Percentiles rank a stretch among this genome's conserved stretches.
Conservation (phyloP, 2,329 filamentous ascomycete genomes). For the Fusarium transvaalense region DNA sequence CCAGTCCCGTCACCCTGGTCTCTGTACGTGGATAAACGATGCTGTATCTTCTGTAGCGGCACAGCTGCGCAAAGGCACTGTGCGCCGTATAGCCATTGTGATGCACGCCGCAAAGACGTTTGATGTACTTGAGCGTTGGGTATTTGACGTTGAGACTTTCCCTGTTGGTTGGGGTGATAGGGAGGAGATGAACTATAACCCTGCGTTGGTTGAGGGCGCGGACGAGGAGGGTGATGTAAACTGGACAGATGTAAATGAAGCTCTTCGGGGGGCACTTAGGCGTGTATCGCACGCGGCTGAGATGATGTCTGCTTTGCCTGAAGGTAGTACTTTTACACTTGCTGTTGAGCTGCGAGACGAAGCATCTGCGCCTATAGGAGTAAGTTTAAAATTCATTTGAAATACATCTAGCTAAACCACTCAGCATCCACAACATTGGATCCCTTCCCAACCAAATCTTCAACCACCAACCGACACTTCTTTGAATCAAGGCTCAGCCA, state of each 20-base stretch:
- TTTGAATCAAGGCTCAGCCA: slow-evolving; percentile 45
- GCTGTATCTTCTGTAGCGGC: slow-evolving; percentile 78
- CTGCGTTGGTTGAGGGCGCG: slow-evolving; percentile 41
- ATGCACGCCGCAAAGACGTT: slow-evolving; percentile 57
- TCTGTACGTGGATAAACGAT: slow-evolving; percentile 88
- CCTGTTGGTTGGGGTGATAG: slow-evolving; percentile 54
- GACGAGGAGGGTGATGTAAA: slow-evolving; percentile 54
- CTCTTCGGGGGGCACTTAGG: slow-evolving; percentile 75
- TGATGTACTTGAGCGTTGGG: slow-evolving; percentile 70
- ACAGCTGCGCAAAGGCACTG: slow-evolving; percentile 73
- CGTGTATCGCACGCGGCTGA: slow-evolving; percentile 72
- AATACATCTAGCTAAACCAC: background rate
- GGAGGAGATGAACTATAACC: slow-evolving; percentile 41
- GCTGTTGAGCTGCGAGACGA: slow-evolving; percentile 78
- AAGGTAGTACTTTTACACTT: slow-evolving; percentile 79
- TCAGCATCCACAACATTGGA: slow-evolving; percentile 72
- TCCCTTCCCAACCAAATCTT: slow-evolving; percentile 65
- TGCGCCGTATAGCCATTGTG: slow-evolving; percentile 62
- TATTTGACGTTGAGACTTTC: slow-evolving; percentile 68
- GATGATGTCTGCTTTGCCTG: slow-evolving; percentile 68
- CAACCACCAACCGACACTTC: slow-evolving; percentile 54
- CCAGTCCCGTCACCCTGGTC: slow-evolving; percentile 86
- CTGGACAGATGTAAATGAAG: slow-evolving; percentile 75
- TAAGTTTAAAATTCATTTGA: slow-evolving; percentile 53
- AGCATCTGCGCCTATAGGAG: slow-evolving; percentile 68